These are phyloP conservation scores for Furcasterigmium sp. DNA, from an alignment of 2,329 filamentous ascomycete species.

Conservation along the genomic window DNA sequence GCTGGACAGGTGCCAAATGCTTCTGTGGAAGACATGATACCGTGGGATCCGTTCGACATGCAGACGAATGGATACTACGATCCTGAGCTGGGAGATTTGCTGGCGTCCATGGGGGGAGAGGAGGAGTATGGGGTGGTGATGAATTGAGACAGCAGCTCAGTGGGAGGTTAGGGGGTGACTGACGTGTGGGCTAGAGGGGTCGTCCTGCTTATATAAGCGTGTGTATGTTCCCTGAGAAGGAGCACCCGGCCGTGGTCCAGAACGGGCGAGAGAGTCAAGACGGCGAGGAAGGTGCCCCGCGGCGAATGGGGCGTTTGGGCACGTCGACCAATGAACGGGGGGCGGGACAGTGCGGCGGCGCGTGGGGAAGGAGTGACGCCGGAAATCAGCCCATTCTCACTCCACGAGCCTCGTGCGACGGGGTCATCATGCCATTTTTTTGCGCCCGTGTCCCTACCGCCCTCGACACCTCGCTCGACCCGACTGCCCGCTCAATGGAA, in stretches of 20 bases:
- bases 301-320: background rate
- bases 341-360: background rate
- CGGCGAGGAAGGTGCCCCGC: background rate
- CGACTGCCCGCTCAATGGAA: background rate
- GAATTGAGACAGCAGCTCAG: no score
- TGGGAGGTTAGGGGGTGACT: no score
- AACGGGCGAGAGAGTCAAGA: background rate
- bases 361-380: conserved; percentile 3
- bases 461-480: background rate
- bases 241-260: background rate
- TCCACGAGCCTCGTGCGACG: conserved; percentile 3
- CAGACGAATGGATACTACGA: conserved; percentile 4
- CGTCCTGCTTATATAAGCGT: no score
- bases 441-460: background rate
- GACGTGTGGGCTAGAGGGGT: no score
- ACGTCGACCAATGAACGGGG: background rate
- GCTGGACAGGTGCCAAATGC: background rate
- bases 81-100: conserved; percentile 1
- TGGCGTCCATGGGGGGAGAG: background rate
- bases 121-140: no score
- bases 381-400: conserved; percentile 6
- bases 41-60: conserved; percentile 5
- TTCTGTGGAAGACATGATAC: background rate
- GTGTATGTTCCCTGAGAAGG: no score
- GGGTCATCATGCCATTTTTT: conserved; percentile 6